Conservation (phyloP, 2,329 filamentous ascomycete species). For the Geosmithia putterillii region DNA sequence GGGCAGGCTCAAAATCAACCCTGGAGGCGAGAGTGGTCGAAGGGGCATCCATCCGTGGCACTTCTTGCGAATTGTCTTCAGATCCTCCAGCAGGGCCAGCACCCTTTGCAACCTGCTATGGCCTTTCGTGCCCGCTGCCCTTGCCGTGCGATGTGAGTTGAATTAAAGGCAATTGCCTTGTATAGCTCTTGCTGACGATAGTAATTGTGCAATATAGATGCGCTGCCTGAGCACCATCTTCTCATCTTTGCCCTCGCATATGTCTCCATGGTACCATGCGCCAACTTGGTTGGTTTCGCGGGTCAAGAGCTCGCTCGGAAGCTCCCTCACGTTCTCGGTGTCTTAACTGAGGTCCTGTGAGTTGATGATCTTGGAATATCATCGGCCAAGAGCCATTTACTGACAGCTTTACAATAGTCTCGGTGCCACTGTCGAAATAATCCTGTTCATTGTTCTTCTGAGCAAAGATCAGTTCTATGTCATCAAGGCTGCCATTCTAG, state of each 20-base stretch:
- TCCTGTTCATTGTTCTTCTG: conserved; percentile 70
- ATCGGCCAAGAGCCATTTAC: conserved; percentile 6
- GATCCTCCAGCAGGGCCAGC: conserved; percentile 29
- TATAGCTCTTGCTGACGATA: neutral
- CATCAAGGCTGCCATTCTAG: conserved; percentile 72
- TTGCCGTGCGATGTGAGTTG: conserved; percentile 26
- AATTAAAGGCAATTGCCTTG: conserved; percentile 1
- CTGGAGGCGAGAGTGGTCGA: conserved; percentile 31
- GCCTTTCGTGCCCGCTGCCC: conserved; percentile 35
- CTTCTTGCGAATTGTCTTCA: conserved; percentile 29
- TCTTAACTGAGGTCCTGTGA: conserved; percentile 46
- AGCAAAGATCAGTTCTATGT: conserved; percentile 45
- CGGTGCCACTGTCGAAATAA: conserved; percentile 68
- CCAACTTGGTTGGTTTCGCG: conserved; percentile 35
- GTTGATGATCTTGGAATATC: conserved; percentile 5
- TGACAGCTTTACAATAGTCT: conserved; percentile 25
- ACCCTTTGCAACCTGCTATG: conserved; percentile 34
- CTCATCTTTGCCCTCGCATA: conserved; percentile 35
- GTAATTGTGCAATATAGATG: conserved; percentile 11
- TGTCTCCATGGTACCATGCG: conserved; percentile 37
- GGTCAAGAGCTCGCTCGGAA: conserved; percentile 66
- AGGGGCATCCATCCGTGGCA: conserved; percentile 28
- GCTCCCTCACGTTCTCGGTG: conserved; percentile 58
- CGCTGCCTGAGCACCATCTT: conserved; percentile 20
- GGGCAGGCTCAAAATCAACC: conserved; percentile 6